Evolutionary conservation across 2,329 filamentous ascomycete genomes (phyloP).

Genomic region (Colletotrichum gigasporum): DNA sequence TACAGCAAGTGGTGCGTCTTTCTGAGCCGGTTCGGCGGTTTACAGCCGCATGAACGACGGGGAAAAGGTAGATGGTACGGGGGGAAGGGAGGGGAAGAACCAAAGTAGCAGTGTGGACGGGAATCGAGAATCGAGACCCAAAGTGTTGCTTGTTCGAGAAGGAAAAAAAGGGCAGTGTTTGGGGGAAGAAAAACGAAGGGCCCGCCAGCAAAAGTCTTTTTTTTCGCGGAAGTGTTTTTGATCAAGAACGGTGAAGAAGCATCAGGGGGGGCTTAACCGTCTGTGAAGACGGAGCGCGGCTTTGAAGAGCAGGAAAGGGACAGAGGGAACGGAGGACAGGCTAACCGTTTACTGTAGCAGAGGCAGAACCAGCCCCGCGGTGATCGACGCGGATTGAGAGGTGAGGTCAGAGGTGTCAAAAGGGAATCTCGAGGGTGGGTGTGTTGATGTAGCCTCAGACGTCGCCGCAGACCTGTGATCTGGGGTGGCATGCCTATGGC

Average conservation of each 20-base stretch:
- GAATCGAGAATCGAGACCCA: neutral
- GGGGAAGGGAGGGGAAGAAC: neutral
- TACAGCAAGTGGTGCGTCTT: slow-evolving; percentile 18
- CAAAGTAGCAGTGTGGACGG: neutral
- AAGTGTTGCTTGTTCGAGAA: slow-evolving; percentile 23
- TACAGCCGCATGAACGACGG: slow-evolving; percentile 25
- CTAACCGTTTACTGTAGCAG: slow-evolving; percentile 1
- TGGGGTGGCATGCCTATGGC: slow-evolving; percentile 24
- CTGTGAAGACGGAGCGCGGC: neutral
- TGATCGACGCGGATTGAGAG: slow-evolving; percentile 25
- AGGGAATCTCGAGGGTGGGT: slow-evolving; percentile 25
- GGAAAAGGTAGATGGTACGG: neutral
- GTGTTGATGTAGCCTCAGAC: slow-evolving; percentile 31
- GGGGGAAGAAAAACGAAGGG: slow-evolving; percentile 7
- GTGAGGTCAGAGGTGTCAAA: slow-evolving; percentile 32
- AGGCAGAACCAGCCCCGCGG: slow-evolving; percentile 25
- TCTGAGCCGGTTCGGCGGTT: slow-evolving; percentile 16
- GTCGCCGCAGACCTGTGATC: slow-evolving; percentile 29
- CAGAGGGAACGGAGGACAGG: slow-evolving; percentile 1
- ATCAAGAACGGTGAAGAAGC: slow-evolving; percentile 29
- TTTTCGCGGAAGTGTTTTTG: slow-evolving; percentile 2
- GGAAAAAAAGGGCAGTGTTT: slow-evolving; percentile 1
- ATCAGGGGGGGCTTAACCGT: slow-evolving; percentile 4
- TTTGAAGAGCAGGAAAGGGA: neutral
- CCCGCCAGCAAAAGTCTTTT: slow-evolving; percentile 28